Evolutionary conservation across 768 basidiomycete genomes (phyloP), one percentile per base, ranked within the genome.

Genomic region (Filobasidium floriforme): DNA sequence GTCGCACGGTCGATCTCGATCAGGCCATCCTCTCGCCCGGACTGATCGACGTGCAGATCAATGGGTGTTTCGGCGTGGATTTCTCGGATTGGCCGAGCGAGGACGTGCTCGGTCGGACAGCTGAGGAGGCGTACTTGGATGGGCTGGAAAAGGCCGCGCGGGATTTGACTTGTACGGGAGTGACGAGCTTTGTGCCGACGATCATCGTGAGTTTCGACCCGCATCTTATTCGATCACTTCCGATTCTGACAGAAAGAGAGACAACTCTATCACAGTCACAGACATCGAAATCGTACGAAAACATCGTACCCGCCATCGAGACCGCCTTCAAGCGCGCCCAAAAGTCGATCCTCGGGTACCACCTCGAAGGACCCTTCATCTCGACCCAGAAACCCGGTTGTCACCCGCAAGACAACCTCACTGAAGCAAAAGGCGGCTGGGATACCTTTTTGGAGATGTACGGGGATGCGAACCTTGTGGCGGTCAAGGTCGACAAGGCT

Each of bases 291-390:
- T 41, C 64, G 22, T 70, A 66, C 41, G 62, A 46, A 19, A 60
- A 40, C 19, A 52, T 70, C 19, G 54, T 69, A 1, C 66, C 68
- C 18, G 62, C 68, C 15, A 65, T 67, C 26, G 24, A 64, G 49
- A 32, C 74, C 83, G 85, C 0, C 77, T 89, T 12, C 89, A 90
- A 72, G 87, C 88, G 49, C 49, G 28, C 63, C 22, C 12, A 12
- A 43, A 7, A 19, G 12, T 24, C 19, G 41, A 77, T 91, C 2
- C 83, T 93, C 14, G 92, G 92, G 29, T 93, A 89, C 87, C 92
- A 94, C 70, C 89, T 84, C 29, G 92, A 94, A 78, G 92, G 92
- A 0, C 91, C 92, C 0, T 93, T 92, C 81, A 82, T 92, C 51
- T 87, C 90, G 63, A 79, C 85, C 46, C 82, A 83, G n/a, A 91